phyloP scores from a whole-genome alignment of 2,329 filamentous ascomycete genomes.

The Epichloe scottii region DNA sequence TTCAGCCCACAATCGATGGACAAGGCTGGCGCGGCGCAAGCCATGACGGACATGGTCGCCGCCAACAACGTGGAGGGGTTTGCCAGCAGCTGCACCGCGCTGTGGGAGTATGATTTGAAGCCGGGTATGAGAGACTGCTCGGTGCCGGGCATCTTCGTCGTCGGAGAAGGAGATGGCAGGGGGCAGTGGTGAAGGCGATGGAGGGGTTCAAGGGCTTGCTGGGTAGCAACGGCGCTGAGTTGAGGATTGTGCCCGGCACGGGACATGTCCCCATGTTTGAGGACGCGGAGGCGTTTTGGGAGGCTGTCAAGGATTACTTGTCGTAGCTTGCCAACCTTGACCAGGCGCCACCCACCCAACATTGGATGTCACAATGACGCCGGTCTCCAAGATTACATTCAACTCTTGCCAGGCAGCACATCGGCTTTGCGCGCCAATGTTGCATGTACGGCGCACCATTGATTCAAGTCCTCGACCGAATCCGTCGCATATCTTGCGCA shows the following conservation, averaged over 20 bases:
- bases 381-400: too few species aligned
- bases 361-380: too few species aligned
- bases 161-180: constrained; percentile 59
- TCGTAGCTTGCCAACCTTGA: too few species aligned
- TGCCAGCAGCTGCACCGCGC: constrained; percentile 51
- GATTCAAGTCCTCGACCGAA: too few species aligned
- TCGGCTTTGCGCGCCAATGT: too few species aligned
- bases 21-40: constrained; percentile 34
- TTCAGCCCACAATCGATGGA: constrained; percentile 48
- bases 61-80: constrained; percentile 61
- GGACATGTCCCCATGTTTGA: constrained; percentile 83
- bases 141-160: constrained; percentile 56
- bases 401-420: too few species aligned
- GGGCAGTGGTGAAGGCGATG: constrained; percentile 67
- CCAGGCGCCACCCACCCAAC: too few species aligned
- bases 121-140: constrained; percentile 38
- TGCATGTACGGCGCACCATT: too few species aligned
- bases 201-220: constrained; percentile 52
- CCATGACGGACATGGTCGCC: constrained; percentile 57
- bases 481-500: too few species aligned
- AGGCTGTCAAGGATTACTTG: constrained; percentile 35
- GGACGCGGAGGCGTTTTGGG: constrained; percentile 54
- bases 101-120: constrained; percentile 60
- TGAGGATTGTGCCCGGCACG: constrained; percentile 54
- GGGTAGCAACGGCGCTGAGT: constrained; percentile 40